Evolutionary conservation across 768 basidiomycete genomes (phyloP).

Genomic region (Lactarius tabidus): DNA sequence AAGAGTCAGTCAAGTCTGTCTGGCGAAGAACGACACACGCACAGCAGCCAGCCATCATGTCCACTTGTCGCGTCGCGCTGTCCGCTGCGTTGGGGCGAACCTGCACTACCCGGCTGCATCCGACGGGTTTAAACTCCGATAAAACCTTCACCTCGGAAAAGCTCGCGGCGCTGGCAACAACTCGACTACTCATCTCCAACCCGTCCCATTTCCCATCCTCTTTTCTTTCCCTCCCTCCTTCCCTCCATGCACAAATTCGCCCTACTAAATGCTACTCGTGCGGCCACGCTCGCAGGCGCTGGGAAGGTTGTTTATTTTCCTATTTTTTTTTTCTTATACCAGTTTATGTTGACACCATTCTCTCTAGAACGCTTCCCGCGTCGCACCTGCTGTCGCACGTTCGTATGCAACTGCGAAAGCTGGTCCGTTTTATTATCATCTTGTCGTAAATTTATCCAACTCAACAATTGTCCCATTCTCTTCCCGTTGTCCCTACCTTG

Average conservation of each 20-base stretch:
- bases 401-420: slow-evolving; percentile 98
- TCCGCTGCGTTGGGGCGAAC: background rate
- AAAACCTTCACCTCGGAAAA: slow-evolving; percentile 19
- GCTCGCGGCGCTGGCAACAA: slow-evolving; percentile 29
- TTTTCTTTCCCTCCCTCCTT: slow-evolving; percentile 35
- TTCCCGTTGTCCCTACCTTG: slow-evolving; percentile 34
- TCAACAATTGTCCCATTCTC: slow-evolving; percentile 22
- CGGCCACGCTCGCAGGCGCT: slow-evolving; percentile 64
- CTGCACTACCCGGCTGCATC: slow-evolving; percentile 10
- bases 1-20: background rate
- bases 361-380: slow-evolving; percentile 38
- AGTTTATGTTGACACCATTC: slow-evolving; percentile 9
- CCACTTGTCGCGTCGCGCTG: background rate
- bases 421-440: slow-evolving; percentile 50
- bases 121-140: slow-evolving; percentile 22
- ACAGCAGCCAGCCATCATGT: slow-evolving; percentile 20
- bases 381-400: slow-evolving; percentile 58
- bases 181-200: slow-evolving; percentile 40
- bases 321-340: background rate
- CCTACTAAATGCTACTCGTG: slow-evolving; percentile 78
- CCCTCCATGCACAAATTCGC: slow-evolving; percentile 79
- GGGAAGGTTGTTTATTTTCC: slow-evolving; percentile 48
- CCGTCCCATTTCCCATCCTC: slow-evolving; percentile 37
- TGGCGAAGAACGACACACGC: background rate
- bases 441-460: slow-evolving; percentile 12